Evolutionary conservation across 352 stramenopile species (phyloP), one percentile per base, ranked within the genome.

Genomic region (Globisporangium apiculatum): DNA sequence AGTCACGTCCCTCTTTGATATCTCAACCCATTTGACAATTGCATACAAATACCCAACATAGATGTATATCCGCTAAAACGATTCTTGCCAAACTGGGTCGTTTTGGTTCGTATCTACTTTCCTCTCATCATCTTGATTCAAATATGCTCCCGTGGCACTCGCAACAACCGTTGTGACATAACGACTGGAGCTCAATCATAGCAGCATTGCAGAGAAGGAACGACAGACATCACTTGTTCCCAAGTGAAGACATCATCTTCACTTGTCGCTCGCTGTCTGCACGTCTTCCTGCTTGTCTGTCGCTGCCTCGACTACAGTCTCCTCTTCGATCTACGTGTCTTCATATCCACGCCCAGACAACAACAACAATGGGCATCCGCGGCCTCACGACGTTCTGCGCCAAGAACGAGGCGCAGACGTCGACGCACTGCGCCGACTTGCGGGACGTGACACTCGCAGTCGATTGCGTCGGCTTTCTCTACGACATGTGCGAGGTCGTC

Each of bases 381-480:
- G 78, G 78, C 9, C 65, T 91, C 15, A 77, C 71, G 55, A 71
- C 70, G 53, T 87, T 74, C 57, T 87, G 79, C 68, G 69, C 63
- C 50, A 68, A 79, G 62, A 60, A 83, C 45, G 74, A 89, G 61
- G 59, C 66, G 36, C 43, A 45, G 31, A 76, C 72, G 51, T 86
- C 82, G 8, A 63, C 61, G 9, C 51, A 62, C 18, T 58, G 60
- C 53, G 37, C 47, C 5, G 64, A 81, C 10, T 69, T 91, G 37
- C 60, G 58, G 17, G 79, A 89, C 54, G 72, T 86, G 51, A 92
- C 84, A 38, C 73, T 94, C 5, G 84, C 81, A 14, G 81, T 94
- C 47, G 84, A 94, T 61, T 87, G 90, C 55, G 77, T 86, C 18
- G 83, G 82, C 17, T 92, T 92, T 60, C 72, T 91, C 37, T 89